Evolutionary conservation across 148 eudicot species (phyloP), one percentile per base, ranked within the genome.

Genomic region (Fagopyrum homotropicum): DNA sequence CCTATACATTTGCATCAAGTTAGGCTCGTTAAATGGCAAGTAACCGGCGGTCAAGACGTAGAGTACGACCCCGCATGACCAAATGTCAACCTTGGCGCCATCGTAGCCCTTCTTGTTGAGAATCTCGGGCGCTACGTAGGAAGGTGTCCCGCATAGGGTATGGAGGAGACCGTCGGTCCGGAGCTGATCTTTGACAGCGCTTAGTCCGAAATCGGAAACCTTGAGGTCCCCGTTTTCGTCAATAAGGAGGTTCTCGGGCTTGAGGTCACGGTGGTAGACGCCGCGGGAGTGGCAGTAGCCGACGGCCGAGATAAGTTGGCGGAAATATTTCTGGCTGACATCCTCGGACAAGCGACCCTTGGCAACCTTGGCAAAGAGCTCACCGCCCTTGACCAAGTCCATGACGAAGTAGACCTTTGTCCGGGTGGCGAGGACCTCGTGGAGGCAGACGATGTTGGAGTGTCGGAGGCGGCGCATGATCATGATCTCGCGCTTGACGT

Each of bases 381-480:
- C 56, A 14, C 56, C 56, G 3, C 56, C 56, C 56, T 52, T 14
- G 4, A 52, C 56, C 5, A 52, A 52, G 56, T 52, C 56, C 56
- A 52, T 52, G 4, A 52, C 56, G 0, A 52, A 52, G 56, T 52
- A 52, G 4, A 52, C n/a, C 56, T 52, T 87, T 0, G 88, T 49
- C 70, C 78, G 88, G 0, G 93, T 86, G 0, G 96, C 98, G 79
- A 93, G 70, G 26, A 93, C 96, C 26, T 93, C 98, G 75, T 87
- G 84, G 75, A 93, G 85, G 10, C 74, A 74, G 51, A 93, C 85
- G 16, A 93, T 83, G 72, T 89, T 87, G 0, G 98, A 90, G 79
- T 93, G 97, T 73, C 4, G 43, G 7, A 93, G 85, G 12, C 98
- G 82, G 45, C 87, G 87, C 98, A 93, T 93, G 61, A 93, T 93